These are phyloP conservation scores for Halteria grandinella DNA, from an alignment of 73 alveolate species.

Conservation along the genomic window DNA sequence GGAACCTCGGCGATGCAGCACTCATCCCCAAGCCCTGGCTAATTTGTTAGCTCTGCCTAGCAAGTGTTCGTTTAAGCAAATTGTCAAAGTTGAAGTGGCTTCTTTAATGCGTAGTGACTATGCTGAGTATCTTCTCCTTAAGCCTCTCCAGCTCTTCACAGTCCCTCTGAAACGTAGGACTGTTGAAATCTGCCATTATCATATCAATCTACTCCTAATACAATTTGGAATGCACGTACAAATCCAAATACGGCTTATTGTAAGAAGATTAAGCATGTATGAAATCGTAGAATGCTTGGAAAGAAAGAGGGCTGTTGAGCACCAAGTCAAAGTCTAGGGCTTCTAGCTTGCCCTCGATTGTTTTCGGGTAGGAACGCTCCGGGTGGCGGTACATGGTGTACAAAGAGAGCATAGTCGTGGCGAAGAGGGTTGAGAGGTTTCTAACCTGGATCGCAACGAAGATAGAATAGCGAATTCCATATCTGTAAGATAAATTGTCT, in stretches of 20 bases:
- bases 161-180: background rate
- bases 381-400: conserved; percentile 31
- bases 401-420: conserved; percentile 27
- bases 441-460: conserved; percentile 4
- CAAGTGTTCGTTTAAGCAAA: no score
- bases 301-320: background rate
- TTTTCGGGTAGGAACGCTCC: conserved; percentile 18
- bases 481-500: background rate
- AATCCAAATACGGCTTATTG: conserved; percentile 23
- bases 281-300: conserved; percentile 18
- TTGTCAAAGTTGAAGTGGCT: no score
- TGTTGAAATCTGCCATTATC: conserved; percentile 2
- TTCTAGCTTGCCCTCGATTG: conserved; percentile 17
- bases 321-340: conserved; percentile 38
- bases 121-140: background rate
- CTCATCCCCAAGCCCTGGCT: no score
- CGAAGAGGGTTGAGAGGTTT: conserved; percentile 21
- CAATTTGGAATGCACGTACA: conserved; percentile 25
- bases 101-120: background rate
- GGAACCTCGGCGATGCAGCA: no score
- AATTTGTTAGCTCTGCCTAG: no score
- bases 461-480: background rate
- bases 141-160: background rate
- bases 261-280: background rate
- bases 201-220: conserved; percentile 10